Conservation (phyloP, 1,284 basidiomycete species). For the Meira miltonrushii region DNA sequence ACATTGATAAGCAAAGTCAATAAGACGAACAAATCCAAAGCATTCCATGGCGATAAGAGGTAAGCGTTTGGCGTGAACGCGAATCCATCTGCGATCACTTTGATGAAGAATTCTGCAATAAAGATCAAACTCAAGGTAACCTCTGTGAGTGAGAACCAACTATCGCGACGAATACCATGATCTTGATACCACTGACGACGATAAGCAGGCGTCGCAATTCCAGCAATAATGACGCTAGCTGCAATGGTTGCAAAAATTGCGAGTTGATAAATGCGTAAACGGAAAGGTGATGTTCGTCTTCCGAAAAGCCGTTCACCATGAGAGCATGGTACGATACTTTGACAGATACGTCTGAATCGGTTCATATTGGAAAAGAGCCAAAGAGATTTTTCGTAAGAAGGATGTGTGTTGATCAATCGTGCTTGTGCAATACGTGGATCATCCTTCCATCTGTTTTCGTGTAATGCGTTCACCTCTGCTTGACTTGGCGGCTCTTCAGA, state of each 20-base stretch:
- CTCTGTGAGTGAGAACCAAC: conserved; percentile 88
- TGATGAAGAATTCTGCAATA: conserved; percentile 79
- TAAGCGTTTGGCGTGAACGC: conserved; percentile 89
- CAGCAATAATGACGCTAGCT: conserved; percentile 76
- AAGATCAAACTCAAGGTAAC: conserved; percentile 70
- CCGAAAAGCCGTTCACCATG: conserved; percentile 69
- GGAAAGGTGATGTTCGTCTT: conserved; percentile 51
- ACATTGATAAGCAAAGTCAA: conserved; percentile 76
- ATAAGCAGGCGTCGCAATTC: conserved; percentile 79
- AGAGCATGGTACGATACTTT: conserved; percentile 75
- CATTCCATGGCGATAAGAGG: conserved; percentile 83
- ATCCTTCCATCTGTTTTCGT: conserved; percentile 55
- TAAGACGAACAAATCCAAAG: conserved; percentile 83
- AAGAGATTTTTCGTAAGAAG: conserved; percentile 82
- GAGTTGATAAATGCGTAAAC: conserved; percentile 70
- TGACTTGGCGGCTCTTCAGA: conserved; percentile 16
- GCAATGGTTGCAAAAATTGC: conserved; percentile 72
- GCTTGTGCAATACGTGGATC: conserved; percentile 76
- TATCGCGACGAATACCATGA: conserved; percentile 62
- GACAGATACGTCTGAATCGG: conserved; percentile 69
- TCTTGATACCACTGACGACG: conserved; percentile 67
- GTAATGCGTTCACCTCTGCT: conserved; percentile 26
- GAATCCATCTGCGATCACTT: conserved; percentile 83
- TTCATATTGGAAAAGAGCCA: conserved; percentile 85
- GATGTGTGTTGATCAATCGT: conserved; percentile 82